A percentile compares a stretch with the other conserved stretches of the same genome.
These are phyloP conservation scores for Phyllosticta capitalensis DNA, from an alignment of 2,329 filamentous ascomycete species.

Conservation along the genomic window DNA sequence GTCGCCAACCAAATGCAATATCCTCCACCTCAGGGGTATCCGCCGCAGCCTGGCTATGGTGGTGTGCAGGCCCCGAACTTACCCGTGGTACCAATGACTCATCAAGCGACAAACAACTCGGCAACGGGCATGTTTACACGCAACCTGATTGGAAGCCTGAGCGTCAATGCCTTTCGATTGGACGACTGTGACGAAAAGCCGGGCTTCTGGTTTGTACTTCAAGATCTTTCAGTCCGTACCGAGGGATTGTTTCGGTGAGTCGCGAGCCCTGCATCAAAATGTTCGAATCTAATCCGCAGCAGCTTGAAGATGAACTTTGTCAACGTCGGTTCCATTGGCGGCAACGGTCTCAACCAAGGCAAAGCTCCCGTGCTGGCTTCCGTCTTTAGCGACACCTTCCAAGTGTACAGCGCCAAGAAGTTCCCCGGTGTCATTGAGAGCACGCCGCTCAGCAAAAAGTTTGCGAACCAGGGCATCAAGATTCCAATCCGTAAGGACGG, in stretches of 20 bases:
- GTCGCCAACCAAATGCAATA: slow-evolving; percentile 11
- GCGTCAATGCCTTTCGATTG: slow-evolving; percentile 78
- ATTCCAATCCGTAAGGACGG: slow-evolving; percentile 92
- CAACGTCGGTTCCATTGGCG: slow-evolving; percentile 55
- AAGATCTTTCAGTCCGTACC: slow-evolving; percentile 88
- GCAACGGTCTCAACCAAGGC: slow-evolving; percentile 56
- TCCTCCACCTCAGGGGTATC: slow-evolving; percentile 9
- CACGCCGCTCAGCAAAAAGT: slow-evolving; percentile 81
- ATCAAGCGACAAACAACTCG: slow-evolving; percentile 25
- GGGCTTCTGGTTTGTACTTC: slow-evolving; percentile 93
- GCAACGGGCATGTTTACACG: slow-evolving; percentile 83
- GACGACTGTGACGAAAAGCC: slow-evolving; percentile 69
- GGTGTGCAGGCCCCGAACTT: slow-evolving; percentile 14
- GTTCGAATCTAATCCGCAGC: not conserved
- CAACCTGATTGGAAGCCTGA: slow-evolving; percentile 86
- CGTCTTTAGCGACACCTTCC: slow-evolving; percentile 80
- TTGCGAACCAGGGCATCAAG: slow-evolving; percentile 90
- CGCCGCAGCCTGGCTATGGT: slow-evolving; percentile 1
- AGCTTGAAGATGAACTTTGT: slow-evolving; percentile 69
- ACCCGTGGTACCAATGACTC: slow-evolving; percentile 10
- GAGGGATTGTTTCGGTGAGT: slow-evolving; percentile 81
- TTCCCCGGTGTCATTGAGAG: slow-evolving; percentile 96
- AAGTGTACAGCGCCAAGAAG: slow-evolving; percentile 94
- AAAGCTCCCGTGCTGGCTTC: slow-evolving; percentile 75
- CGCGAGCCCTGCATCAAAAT: not conserved